phyloP scores from a whole-genome alignment of 306 rosid species.

The Heteromeles arbutifolia region DNA sequence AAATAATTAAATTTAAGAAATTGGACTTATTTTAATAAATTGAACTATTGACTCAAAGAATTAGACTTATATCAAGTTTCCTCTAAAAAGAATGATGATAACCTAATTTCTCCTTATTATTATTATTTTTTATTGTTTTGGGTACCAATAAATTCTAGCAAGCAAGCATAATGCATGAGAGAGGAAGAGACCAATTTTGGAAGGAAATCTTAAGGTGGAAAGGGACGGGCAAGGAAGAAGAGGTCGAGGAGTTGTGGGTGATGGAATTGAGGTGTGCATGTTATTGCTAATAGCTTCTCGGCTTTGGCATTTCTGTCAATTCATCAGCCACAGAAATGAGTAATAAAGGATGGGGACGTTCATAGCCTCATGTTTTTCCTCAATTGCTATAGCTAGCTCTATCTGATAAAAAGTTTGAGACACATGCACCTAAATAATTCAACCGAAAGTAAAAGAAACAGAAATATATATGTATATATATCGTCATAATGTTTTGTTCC shows the following conservation, averaged over 20 bases:
- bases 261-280: slow-evolving; percentile 28
- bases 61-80: too few relatives aligned
- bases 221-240: slow-evolving; percentile 19
- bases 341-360: slow-evolving; percentile 13
- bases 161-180: not conserved
- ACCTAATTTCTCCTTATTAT: too few relatives aligned
- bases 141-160: not conserved
- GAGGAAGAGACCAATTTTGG: not conserved
- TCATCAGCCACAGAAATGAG: slow-evolving; percentile 12
- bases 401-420: not conserved
- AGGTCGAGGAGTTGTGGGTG: slow-evolving; percentile 19
- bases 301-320: not conserved
- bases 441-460: not conserved
- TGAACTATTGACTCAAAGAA: too few relatives aligned
- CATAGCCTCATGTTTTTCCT: slow-evolving; percentile 5
- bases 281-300: not conserved
- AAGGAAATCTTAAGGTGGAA: slow-evolving; percentile 18
- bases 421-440: not conserved
- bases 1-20: too few relatives aligned
- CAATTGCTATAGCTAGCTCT: not conserved
- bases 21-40: too few relatives aligned
- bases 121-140: not conserved
- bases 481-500: too few relatives aligned
- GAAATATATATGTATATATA: not conserved
- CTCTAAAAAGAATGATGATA: too few relatives aligned